phyloP scores from a whole-genome alignment of 2,329 filamentous ascomycete species.

The Pseudogymnoascus sp. region DNA sequence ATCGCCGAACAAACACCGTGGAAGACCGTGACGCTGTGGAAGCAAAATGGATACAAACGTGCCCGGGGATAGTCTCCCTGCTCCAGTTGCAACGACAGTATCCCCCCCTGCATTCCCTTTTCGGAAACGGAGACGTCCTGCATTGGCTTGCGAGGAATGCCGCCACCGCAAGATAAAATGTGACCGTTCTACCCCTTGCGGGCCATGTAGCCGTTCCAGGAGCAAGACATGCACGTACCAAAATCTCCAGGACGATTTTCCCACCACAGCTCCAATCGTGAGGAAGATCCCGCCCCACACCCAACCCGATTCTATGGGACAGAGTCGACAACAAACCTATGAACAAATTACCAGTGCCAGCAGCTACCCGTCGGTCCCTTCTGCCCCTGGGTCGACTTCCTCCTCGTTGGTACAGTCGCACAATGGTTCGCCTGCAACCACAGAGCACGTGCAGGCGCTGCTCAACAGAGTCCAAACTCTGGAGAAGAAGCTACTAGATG shows the following conservation, averaged over 20 bases:
- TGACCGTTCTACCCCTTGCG: constrained; percentile 36
- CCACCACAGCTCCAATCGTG: background rate
- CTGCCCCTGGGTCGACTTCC: background rate
- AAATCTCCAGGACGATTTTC: constrained; percentile 13
- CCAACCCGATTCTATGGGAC: background rate
- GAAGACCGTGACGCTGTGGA: background rate
- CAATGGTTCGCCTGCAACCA: background rate
- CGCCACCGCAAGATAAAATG: constrained; percentile 42
- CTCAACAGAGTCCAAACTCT: constrained; percentile 9
- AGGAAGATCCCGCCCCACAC: background rate
- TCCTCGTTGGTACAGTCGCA: background rate
- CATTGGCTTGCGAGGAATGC: constrained; percentile 36
- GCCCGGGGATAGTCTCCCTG: background rate
- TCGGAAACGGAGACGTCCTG: constrained; percentile 27
- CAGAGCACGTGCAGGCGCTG: background rate
- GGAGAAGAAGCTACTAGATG: background rate
- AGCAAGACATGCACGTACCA: constrained; percentile 30
- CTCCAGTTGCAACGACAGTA: background rate
- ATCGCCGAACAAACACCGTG: background rate
- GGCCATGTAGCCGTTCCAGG: constrained; percentile 30
- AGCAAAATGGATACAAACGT: background rate
- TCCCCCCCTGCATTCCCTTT: constrained; percentile 11
- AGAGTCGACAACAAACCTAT: constrained; percentile 8
- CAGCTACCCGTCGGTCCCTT: background rate
- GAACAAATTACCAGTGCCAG: background rate